A percentile compares a stretch with the other conserved stretches of the same genome.
phyloP scores from a whole-genome alignment of 179 eudicot genomes.

The Drosera spatulata region DNA sequence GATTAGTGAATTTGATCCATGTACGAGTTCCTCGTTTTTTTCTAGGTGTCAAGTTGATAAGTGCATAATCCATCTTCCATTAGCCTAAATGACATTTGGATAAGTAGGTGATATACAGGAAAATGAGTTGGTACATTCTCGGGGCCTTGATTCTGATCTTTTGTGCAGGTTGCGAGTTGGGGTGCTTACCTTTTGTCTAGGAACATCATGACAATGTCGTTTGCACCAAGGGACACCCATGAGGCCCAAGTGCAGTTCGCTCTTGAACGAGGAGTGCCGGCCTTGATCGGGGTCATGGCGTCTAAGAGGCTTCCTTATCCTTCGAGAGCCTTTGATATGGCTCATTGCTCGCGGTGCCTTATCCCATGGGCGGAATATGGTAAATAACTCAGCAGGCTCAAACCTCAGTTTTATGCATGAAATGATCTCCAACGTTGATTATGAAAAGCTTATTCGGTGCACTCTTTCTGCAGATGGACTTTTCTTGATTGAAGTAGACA shows the following conservation, averaged over 20 bases:
- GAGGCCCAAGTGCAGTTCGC: slow-evolving; percentile 96
- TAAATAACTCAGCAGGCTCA: slow-evolving; percentile 12
- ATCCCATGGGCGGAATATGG: slow-evolving; percentile 84
- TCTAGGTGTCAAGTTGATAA: too few species aligned
- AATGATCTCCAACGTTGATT: not conserved
- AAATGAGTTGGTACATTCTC: too few species aligned
- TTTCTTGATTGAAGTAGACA: slow-evolving; percentile 69
- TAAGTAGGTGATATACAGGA: too few species aligned
- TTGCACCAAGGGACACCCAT: slow-evolving; percentile 32
- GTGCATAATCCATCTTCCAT: too few species aligned
- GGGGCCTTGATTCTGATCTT: not conserved
- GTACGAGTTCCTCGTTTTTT: too few species aligned
- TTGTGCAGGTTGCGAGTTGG: slow-evolving; percentile 74
- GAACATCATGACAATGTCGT: slow-evolving; percentile 37
- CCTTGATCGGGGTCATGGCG: slow-evolving; percentile 67
- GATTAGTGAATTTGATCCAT: too few species aligned
- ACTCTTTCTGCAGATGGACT: slow-evolving; percentile 37
- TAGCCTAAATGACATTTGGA: too few species aligned
- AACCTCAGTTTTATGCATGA: not conserved
- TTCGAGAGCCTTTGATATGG: slow-evolving; percentile 17
- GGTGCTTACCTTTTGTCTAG: slow-evolving; percentile 74
- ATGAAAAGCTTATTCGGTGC: not conserved
- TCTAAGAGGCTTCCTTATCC: slow-evolving; percentile 84
- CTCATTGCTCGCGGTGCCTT: slow-evolving; percentile 80
- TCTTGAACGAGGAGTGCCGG: slow-evolving; percentile 84